These are phyloP conservation scores for Beauveria pseudobassiana DNA, from an alignment of 2,329 filamentous ascomycete genomes.

Conservation along the genomic window DNA sequence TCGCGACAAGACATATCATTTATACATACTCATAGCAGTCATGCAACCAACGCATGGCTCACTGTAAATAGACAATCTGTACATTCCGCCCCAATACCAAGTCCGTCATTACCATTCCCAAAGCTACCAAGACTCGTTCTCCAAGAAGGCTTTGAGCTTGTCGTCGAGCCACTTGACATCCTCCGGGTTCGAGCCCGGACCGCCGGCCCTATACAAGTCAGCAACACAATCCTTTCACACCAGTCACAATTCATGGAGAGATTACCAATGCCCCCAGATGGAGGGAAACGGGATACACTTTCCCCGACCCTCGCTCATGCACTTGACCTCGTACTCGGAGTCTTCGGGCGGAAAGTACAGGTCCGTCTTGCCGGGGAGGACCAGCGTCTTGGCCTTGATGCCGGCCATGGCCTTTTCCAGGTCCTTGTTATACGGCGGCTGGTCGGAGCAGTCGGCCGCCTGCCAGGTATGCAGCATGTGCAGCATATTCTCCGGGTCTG, in stretches of 20 bases:
- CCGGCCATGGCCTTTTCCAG: conserved; percentile 58
- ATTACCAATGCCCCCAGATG: conserved; percentile 35
- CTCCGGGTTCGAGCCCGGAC: conserved; percentile 62
- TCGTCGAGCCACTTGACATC: conserved; percentile 68
- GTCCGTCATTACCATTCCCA: neutral
- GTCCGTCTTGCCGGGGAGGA: conserved; percentile 66
- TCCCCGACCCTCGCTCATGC: conserved; percentile 27
- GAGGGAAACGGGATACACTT: conserved; percentile 31
- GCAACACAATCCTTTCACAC: neutral
- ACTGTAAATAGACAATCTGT: conserved; percentile 8
- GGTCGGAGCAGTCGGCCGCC: conserved; percentile 59
- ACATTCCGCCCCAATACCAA: neutral
- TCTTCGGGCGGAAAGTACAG: conserved; percentile 79
- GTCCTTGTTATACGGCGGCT: conserved; percentile 60
- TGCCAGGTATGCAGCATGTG: conserved; percentile 77
- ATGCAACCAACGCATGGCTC: neutral
- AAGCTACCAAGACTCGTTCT: conserved; percentile 13
- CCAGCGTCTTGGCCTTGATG: conserved; percentile 66
- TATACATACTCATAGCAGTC: neutral
- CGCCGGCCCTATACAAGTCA: conserved; percentile 45
- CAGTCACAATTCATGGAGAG: neutral
- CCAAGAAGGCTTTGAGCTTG: conserved; percentile 42
- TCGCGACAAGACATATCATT: neutral
- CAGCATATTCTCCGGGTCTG: conserved; percentile 66
- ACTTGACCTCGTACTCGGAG: conserved; percentile 62